Conservation (phyloP, 208 protist species). For the Trypanosomatidae sp. region DNA sequence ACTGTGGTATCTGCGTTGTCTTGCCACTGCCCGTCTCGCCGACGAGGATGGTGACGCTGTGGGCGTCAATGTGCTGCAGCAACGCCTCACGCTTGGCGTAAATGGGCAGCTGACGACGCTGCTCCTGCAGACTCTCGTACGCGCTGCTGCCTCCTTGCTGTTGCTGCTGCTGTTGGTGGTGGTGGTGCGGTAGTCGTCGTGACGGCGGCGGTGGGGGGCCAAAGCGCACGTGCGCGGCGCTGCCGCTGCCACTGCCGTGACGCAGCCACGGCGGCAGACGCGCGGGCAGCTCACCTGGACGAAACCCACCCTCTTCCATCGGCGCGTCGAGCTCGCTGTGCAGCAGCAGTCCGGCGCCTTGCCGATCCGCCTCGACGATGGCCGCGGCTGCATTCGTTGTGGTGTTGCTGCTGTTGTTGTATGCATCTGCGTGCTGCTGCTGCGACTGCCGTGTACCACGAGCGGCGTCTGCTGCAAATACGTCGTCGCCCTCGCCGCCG, state of each 20-base stretch:
- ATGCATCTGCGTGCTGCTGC: too few species aligned
- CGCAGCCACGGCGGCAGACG: conserved; percentile 74
- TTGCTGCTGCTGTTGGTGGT: background rate
- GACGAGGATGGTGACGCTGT: conserved; percentile 85
- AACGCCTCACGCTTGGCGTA: conserved; percentile 88
- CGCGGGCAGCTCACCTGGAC: conserved; percentile 25
- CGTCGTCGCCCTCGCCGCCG: too few species aligned
- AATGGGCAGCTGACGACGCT: conserved; percentile 90
- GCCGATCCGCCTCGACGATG: too few species aligned
- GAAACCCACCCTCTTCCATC: conserved; percentile 48
- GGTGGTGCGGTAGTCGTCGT: too few species aligned
- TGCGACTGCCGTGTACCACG: too few species aligned
- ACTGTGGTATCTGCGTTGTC: conserved; percentile 95
- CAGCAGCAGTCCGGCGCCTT: conserved; percentile 21
- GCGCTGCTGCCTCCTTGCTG: background rate
- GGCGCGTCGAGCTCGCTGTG: conserved; percentile 49
- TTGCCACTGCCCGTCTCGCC: conserved; percentile 96
- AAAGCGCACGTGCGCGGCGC: too few species aligned
- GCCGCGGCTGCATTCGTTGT: too few species aligned
- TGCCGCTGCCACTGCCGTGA: conserved; percentile 53
- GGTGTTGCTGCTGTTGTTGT: too few species aligned
- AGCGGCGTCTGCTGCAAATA: too few species aligned
- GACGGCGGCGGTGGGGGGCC: too few species aligned
- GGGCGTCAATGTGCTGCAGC: conserved; percentile 66
- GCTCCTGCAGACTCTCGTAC: conserved; percentile 34